These are phyloP conservation scores for Thraustotheca clavata DNA, from an alignment of 352 stramenopile species.

Conservation along the genomic window DNA sequence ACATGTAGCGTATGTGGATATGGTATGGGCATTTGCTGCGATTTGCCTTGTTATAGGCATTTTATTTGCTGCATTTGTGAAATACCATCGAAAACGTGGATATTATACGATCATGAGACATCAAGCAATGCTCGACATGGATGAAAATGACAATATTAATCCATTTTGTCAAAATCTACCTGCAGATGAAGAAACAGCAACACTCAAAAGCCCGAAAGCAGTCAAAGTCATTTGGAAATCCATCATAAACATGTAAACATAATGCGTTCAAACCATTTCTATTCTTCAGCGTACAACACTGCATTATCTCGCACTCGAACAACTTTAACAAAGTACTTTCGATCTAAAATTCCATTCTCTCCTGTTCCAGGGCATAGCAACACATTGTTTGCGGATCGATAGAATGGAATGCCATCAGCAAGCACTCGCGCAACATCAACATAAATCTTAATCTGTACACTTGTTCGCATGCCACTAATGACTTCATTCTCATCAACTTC, in stretches of 20 bases:
- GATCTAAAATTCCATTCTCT: conserved; percentile 39
- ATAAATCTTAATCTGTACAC: conserved; percentile 69
- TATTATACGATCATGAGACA: conserved; percentile 22
- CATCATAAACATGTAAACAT: background rate
- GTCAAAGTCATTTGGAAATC: background rate
- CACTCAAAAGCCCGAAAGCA: background rate
- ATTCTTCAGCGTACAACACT: conserved; percentile 32
- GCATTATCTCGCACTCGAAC: conserved; percentile 35
- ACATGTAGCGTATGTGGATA: background rate
- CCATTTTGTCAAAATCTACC: conserved; percentile 42
- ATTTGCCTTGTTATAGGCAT: background rate
- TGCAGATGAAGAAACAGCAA: background rate
- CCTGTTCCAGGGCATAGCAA: conserved; percentile 52
- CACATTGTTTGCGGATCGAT: conserved; percentile 79
- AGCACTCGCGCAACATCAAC: conserved; percentile 51
- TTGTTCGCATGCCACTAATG: conserved; percentile 66
- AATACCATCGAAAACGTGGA: background rate
- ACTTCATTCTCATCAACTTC: conserved; percentile 43
- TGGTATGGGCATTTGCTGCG: background rate
- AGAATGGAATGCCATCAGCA: conserved; percentile 68
- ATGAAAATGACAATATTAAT: conserved; percentile 60
- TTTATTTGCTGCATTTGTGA: background rate
- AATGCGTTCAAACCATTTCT: background rate
- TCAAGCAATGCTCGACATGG: conserved; percentile 31
- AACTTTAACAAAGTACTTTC: conserved; percentile 53